These are phyloP conservation scores for Candida tammaniensis DNA, from an alignment of 805 yeast species.

Conservation along the genomic window DNA sequence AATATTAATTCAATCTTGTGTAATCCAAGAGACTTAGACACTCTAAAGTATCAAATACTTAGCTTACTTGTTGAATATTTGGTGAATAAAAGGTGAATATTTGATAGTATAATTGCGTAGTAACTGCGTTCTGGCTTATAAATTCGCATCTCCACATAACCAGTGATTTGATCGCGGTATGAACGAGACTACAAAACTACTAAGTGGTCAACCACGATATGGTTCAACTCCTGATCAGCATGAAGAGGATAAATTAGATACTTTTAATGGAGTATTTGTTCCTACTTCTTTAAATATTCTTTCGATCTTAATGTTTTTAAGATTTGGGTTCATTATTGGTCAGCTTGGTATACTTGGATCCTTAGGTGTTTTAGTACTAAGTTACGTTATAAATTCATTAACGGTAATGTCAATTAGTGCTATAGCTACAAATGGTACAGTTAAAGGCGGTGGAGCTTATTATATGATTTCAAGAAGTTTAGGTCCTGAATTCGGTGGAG, in stretches of 20 bases:
- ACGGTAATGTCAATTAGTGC: slow-evolving; percentile 93
- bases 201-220: background rate
- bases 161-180: too few relatives aligned
- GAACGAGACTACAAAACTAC: slow-evolving; percentile 2
- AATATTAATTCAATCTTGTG: too few relatives aligned
- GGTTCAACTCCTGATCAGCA: background rate
- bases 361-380: slow-evolving; percentile 58
- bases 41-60: too few relatives aligned
- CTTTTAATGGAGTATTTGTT: slow-evolving; percentile 85
- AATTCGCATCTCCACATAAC: too few relatives aligned
- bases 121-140: too few relatives aligned
- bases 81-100: too few relatives aligned
- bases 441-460: slow-evolving; percentile 97
- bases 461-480: slow-evolving; percentile 93
- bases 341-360: slow-evolving; percentile 90
- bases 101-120: too few relatives aligned
- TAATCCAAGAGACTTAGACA: too few relatives aligned
- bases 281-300: slow-evolving; percentile 93
- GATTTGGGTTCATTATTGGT: slow-evolving; percentile 94
- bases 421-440: slow-evolving; percentile 96
- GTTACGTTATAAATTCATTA: slow-evolving; percentile 76
- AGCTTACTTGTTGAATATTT: too few relatives aligned
- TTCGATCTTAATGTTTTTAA: slow-evolving; percentile 89
- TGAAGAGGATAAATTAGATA: slow-evolving; percentile 54
- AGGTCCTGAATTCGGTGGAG: slow-evolving; percentile 98